Percentiles rank a stretch among this genome's conserved stretches.
Conservation (phyloP, 2,329 filamentous ascomycete genomes). For the Madurella fahalii region DNA sequence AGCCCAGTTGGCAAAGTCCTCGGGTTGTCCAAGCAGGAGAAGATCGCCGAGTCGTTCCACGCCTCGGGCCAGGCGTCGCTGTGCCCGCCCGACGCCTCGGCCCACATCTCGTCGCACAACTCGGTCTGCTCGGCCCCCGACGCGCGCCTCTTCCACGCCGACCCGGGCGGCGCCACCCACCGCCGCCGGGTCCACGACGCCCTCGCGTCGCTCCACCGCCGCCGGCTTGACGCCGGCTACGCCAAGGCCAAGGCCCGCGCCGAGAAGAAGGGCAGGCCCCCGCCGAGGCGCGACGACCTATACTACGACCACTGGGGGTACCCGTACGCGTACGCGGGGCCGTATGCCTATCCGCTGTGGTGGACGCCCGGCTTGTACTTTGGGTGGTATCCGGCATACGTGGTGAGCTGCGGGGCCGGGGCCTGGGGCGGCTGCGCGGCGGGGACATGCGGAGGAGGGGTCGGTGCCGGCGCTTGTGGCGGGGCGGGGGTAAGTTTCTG, state of each 20-base stretch:
- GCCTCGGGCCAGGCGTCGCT: slow-evolving; percentile 44
- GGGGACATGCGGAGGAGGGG: slow-evolving; percentile 47
- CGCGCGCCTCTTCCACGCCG: background rate
- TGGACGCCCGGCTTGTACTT: slow-evolving; percentile 45
- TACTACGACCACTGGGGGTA: slow-evolving; percentile 55
- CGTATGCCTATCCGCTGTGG: slow-evolving; percentile 42
- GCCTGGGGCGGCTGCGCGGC: slow-evolving; percentile 39
- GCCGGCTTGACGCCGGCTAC: slow-evolving; percentile 52
- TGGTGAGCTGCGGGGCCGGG: slow-evolving; percentile 33
- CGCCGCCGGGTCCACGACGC: slow-evolving; percentile 26
- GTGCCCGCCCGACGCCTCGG: slow-evolving; percentile 49
- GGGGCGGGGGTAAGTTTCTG: slow-evolving; percentile 31
- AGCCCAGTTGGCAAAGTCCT: slow-evolving; percentile 44
- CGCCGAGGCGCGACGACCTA: slow-evolving; percentile 43
- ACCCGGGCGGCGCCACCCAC: slow-evolving; percentile 27
- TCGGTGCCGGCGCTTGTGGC: slow-evolving; percentile 43
- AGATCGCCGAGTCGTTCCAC: slow-evolving; percentile 44
- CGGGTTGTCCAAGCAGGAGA: slow-evolving; percentile 43
- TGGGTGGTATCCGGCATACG: slow-evolving; percentile 38
- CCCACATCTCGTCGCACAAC: slow-evolving; percentile 72
- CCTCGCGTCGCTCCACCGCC: slow-evolving; percentile 33
- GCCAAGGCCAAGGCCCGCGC: slow-evolving; percentile 48
- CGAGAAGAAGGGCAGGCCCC: slow-evolving; percentile 43
- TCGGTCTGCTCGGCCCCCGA: slow-evolving; percentile 44
- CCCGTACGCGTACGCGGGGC: slow-evolving; percentile 46